Evolutionary conservation across 257 asterid genomes (phyloP).

Genomic region (Cynanchum wilfordii): DNA sequence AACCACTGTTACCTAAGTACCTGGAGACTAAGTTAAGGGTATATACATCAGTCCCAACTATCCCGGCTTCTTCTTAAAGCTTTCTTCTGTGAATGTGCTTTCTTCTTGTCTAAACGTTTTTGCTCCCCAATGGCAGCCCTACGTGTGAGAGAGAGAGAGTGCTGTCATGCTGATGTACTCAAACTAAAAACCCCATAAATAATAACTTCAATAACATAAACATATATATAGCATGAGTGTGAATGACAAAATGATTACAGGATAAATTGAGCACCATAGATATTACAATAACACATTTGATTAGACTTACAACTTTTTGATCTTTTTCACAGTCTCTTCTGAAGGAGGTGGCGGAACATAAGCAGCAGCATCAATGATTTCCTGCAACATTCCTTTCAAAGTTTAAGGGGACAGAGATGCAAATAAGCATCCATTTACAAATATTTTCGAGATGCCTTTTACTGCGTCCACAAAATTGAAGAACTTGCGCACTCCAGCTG

Average conservation of each 20-base stretch:
- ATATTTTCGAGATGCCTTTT: not conserved
- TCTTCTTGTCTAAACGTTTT: slow-evolving; percentile 64
- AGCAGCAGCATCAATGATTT: slow-evolving; percentile 86
- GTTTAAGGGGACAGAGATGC: not conserved
- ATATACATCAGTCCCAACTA: slow-evolving; percentile 48
- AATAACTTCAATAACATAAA: not conserved
- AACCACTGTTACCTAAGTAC: not conserved
- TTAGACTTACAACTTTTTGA: slow-evolving; percentile 58
- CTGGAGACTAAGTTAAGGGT: not conserved
- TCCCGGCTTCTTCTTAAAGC: slow-evolving; percentile 55
- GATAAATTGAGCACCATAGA: not conserved
- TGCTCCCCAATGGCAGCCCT: slow-evolving; percentile 74
- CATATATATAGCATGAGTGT: not conserved
- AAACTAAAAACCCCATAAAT: not conserved
- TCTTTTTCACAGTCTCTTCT: slow-evolving; percentile 62
- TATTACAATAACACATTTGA: not conserved
- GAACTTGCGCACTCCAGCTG: slow-evolving; percentile 6
- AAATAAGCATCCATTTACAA: not conserved
- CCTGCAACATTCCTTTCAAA: slow-evolving; percentile 46
- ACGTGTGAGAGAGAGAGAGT: slow-evolving; percentile 9
- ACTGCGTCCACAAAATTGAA: not conserved
- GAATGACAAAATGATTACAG: not conserved
- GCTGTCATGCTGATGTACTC: slow-evolving; percentile 6
- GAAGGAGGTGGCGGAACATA: slow-evolving; percentile 94
- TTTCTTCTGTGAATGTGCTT: slow-evolving; percentile 66